Base-by-base conservation (phyloP, 768 basidiomycete species). In the Clitopilus hobsonii region DNA sequence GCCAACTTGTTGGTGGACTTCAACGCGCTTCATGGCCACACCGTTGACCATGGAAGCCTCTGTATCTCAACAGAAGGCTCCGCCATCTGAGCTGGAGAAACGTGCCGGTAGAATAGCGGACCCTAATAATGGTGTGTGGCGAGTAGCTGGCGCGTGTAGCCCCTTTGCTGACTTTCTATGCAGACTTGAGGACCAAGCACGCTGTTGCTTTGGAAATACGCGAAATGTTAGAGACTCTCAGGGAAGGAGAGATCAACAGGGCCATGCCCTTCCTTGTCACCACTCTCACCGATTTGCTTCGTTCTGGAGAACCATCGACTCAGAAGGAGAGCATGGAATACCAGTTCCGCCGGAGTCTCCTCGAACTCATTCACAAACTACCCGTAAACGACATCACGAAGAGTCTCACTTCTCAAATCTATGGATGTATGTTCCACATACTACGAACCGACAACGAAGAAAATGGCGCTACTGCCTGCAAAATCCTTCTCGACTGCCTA, bases 361-460 rank as follows among this genome's bases (percentile, higher is more conserved):
- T 98, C 56, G 91, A 97, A 65, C 91, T 95, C 51, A 73, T 98
- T 25, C 89, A 94, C 70, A 88, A 94, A 38, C 78, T 98, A 11
- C 91, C 94, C 0, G 80, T 86, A 36, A 83, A 82, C 52, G 97
- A 98, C 53, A 74, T 80, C n/a, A 75, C 94, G 20, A 82, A 89
- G 36, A 77, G 80, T 51, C 86, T 89, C 58, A 78, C 84, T 16
- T 71, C 78, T 13, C 67, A 79, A 1, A 81, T 98, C 45, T 89
- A 90, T 67, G 78, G 77, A 53, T 86, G 92, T 52, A 85, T 97
- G 84, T 78, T 98, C 30, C 79, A 91, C 58, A 76, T 94, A 52
- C 78, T 98, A 26, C 86, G 89, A 23, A 75, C 82, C 60, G 97
- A 99, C 74, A 98, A 97, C 67, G 97, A 99, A 71, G 97, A 99